These are phyloP conservation scores for Naganishia albida DNA, from an alignment of 1,284 basidiomycete genomes.

Conservation along the genomic window DNA sequence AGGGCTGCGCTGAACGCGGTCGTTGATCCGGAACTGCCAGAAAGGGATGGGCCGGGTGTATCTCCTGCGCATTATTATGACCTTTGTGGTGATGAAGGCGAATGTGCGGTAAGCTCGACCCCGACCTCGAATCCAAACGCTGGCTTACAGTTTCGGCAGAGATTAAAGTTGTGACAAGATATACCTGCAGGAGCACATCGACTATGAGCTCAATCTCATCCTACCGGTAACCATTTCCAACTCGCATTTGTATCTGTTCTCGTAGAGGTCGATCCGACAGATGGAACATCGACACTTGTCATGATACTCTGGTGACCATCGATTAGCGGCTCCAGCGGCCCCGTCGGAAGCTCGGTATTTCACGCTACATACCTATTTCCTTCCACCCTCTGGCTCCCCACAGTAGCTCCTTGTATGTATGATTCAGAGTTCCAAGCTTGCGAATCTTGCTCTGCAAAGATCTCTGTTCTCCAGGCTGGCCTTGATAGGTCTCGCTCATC, in stretches of 20 bases:
- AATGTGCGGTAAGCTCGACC: background rate
- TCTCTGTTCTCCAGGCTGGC: slow-evolving; percentile 49
- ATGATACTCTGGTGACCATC: slow-evolving; percentile 55
- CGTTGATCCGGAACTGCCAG: slow-evolving; percentile 69
- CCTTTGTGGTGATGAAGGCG: slow-evolving; percentile 30
- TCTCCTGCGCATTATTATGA: slow-evolving; percentile 67
- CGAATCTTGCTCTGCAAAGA: slow-evolving; percentile 53
- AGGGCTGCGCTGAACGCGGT: slow-evolving; percentile 12
- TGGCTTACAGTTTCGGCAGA: slow-evolving; percentile 75
- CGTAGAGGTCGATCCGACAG: slow-evolving; percentile 64
- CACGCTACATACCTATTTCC: slow-evolving; percentile 68
- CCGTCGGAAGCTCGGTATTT: background rate
- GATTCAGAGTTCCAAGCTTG: slow-evolving; percentile 64
- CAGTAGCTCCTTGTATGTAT: slow-evolving; percentile 78
- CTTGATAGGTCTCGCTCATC: slow-evolving; percentile 35
- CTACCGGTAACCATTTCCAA: slow-evolving; percentile 3
- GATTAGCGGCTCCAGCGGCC: background rate
- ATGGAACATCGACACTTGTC: slow-evolving; percentile 73
- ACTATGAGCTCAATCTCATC: background rate
- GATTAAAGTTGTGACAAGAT: slow-evolving; percentile 72
- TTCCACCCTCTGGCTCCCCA: slow-evolving; percentile 81
- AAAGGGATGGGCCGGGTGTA: slow-evolving; percentile 84
- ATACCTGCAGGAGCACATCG: slow-evolving; percentile 52
- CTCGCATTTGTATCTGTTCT: slow-evolving; percentile 74
- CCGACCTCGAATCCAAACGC: too few species aligned